Evolutionary conservation across 2,329 filamentous ascomycete genomes (phyloP).

Genomic region (Sclerotinia trifoliorum): DNA sequence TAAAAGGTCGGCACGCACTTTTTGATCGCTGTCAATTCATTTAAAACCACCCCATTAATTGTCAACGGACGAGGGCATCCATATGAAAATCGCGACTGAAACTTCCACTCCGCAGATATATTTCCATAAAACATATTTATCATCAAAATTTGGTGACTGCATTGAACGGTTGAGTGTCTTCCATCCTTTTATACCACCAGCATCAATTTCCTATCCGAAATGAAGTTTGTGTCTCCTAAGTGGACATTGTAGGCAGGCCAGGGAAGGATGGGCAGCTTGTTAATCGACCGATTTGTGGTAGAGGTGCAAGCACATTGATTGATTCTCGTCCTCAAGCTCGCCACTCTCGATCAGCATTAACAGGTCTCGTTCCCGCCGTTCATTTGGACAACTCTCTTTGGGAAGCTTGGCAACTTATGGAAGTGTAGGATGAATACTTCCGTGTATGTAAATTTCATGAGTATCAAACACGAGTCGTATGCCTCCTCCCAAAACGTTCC

Average conservation of each 20-base stretch:
- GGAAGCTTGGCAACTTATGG: too few species aligned
- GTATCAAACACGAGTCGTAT: conserved; percentile 7
- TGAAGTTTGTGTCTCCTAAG: not conserved
- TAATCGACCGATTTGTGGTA: not conserved
- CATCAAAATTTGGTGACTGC: not conserved
- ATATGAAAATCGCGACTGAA: too few species aligned
- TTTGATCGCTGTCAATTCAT: too few species aligned
- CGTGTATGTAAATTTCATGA: not conserved
- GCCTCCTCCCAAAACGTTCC: not conserved
- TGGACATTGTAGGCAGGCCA: not conserved
- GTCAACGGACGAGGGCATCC: too few species aligned
- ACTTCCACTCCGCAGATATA: not conserved
- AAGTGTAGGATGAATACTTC: not conserved
- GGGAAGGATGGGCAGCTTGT: not conserved
- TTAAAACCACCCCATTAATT: too few species aligned
- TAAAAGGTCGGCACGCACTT: too few species aligned
- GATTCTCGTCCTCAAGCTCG: not conserved
- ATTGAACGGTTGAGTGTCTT: not conserved
- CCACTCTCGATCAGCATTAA: not conserved
- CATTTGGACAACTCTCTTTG: too few species aligned
- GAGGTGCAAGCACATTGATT: not conserved
- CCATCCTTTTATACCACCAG: not conserved
- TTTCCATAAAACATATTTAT: not conserved
- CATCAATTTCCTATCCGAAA: not conserved
- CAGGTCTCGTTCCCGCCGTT: not conserved